phyloP scores from a whole-genome alignment of 2,329 filamentous ascomycete genomes.

The Beauveria brongniartii region DNA sequence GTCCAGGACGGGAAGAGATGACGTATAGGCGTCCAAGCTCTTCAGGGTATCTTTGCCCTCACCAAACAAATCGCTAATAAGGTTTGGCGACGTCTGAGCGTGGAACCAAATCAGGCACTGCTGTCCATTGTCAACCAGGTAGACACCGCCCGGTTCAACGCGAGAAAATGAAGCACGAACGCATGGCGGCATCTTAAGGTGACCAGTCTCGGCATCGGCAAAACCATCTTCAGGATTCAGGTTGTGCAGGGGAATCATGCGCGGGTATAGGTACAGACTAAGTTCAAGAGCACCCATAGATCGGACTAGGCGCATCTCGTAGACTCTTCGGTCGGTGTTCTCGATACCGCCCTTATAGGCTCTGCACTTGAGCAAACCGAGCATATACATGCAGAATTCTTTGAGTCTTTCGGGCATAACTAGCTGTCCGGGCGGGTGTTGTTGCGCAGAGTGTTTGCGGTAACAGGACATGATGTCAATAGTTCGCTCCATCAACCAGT shows the following conservation, averaged over 20 bases:
- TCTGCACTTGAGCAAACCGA: constrained; percentile 80
- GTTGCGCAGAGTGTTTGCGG: constrained; percentile 79
- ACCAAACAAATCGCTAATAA: constrained; percentile 86
- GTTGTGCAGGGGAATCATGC: constrained; percentile 87
- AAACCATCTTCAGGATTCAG: constrained; percentile 84
- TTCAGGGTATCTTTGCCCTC: constrained; percentile 61
- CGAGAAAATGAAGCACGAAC: constrained; percentile 78
- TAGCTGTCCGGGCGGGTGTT: constrained; percentile 83
- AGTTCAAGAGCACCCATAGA: constrained; percentile 81
- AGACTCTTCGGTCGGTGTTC: constrained; percentile 79
- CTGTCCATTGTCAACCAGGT: constrained; percentile 93
- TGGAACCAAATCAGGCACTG: constrained; percentile 89
- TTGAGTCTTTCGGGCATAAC: constrained; percentile 94
- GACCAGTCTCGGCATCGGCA: constrained; percentile 75
- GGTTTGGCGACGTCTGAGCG: constrained; percentile 81
- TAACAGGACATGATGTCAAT: constrained; percentile 90
- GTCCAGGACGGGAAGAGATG: constrained; percentile 72
- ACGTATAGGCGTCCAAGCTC: constrained; percentile 71
- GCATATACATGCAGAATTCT: constrained; percentile 93
- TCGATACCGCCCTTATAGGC: constrained; percentile 92
- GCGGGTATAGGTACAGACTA: constrained; percentile 87
- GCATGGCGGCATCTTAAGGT: constrained; percentile 73
- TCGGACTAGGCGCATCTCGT: constrained; percentile 85
- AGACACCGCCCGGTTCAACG: constrained; percentile 87
- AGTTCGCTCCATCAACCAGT: constrained; percentile 77